These are phyloP conservation scores for Hypoxylon lienhwacheense DNA, from an alignment of 495 filamentous ascomycete species.

Conservation along the genomic window DNA sequence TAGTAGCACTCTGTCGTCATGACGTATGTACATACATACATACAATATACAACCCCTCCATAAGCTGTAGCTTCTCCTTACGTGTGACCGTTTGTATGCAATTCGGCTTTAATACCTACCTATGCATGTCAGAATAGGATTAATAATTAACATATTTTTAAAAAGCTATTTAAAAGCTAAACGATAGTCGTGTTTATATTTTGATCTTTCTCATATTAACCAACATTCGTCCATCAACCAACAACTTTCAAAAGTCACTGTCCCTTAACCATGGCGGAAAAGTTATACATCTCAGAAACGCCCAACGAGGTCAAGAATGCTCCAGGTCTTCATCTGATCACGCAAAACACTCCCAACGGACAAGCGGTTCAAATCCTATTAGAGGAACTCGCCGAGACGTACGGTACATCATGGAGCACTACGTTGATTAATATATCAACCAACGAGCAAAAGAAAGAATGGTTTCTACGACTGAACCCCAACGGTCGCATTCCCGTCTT, in stretches of 20 bases:
- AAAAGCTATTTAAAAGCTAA: too few relatives aligned
- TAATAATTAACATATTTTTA: too few relatives aligned
- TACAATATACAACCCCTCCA: too few relatives aligned
- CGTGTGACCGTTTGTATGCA: too few relatives aligned
- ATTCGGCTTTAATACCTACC: too few relatives aligned
- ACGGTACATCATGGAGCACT: slow-evolving; percentile 56
- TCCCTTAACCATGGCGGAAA: slow-evolving; percentile 38
- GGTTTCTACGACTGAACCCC: slow-evolving; percentile 58
- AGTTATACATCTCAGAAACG: slow-evolving; percentile 46
- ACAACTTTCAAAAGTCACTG: too few relatives aligned
- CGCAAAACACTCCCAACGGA: slow-evolving; percentile 39
- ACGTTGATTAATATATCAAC: slow-evolving; percentile 57
- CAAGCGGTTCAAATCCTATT: slow-evolving; percentile 37
- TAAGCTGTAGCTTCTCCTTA: too few relatives aligned
- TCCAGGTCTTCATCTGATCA: slow-evolving; percentile 50
- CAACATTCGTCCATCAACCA: too few relatives aligned
- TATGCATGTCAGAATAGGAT: too few relatives aligned
- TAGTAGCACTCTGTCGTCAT: slow-evolving; percentile 24
- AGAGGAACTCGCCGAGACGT: slow-evolving; percentile 47
- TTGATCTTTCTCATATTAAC: too few relatives aligned
- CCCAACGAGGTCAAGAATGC: slow-evolving; percentile 48
- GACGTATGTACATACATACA: slow-evolving; percentile 12
- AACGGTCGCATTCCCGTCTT: slow-evolving; percentile 57
- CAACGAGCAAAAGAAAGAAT: slow-evolving; percentile 62
- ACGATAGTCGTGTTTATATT: too few relatives aligned